Conservation (phyloP, 2,329 filamentous ascomycete species). For the Diplocarpon rosae region DNA sequence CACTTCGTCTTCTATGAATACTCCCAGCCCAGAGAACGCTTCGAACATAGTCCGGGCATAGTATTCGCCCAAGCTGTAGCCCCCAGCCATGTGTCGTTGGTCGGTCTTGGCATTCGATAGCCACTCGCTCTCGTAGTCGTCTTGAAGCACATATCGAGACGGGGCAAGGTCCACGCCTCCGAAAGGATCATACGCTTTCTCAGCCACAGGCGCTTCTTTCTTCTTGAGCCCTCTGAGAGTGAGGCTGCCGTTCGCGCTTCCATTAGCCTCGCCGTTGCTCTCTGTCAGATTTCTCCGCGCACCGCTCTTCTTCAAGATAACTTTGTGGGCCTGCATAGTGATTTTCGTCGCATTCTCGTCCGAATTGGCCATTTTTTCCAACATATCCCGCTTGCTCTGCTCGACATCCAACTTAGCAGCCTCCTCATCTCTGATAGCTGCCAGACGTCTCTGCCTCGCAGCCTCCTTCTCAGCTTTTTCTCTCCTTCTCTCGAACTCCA, state of each 20-base stretch:
- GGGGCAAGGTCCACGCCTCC: constrained; percentile 60
- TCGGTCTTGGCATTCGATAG: constrained; percentile 57
- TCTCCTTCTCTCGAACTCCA: constrained; percentile 41
- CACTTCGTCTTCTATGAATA: constrained; percentile 68
- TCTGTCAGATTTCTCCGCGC: constrained; percentile 35
- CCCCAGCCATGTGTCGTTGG: constrained; percentile 59
- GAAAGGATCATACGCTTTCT: constrained; percentile 81
- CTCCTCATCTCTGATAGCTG: constrained; percentile 56
- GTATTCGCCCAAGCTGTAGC: constrained; percentile 76
- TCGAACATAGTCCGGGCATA: constrained; percentile 73
- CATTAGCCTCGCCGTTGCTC: constrained; percentile 10
- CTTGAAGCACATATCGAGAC: constrained; percentile 58
- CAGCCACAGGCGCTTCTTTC: constrained; percentile 45
- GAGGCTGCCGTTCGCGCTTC: constrained; percentile 28
- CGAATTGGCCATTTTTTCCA: constrained; percentile 56
- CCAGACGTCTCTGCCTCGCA: constrained; percentile 48
- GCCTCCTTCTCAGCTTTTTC: constrained; percentile 57
- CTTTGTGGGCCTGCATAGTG: constrained; percentile 42
- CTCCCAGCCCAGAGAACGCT: constrained; percentile 79
- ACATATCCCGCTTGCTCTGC: constrained; percentile 55
- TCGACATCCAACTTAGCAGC: constrained; percentile 55
- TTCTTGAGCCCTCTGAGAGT: constrained; percentile 75
- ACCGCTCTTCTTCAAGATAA: constrained; percentile 64
- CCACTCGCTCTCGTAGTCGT: constrained; percentile 65
- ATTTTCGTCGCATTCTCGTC: constrained; percentile 47